These are phyloP conservation scores for Trametes gibbosa DNA, from an alignment of 768 basidiomycete genomes.

Conservation along the genomic window DNA sequence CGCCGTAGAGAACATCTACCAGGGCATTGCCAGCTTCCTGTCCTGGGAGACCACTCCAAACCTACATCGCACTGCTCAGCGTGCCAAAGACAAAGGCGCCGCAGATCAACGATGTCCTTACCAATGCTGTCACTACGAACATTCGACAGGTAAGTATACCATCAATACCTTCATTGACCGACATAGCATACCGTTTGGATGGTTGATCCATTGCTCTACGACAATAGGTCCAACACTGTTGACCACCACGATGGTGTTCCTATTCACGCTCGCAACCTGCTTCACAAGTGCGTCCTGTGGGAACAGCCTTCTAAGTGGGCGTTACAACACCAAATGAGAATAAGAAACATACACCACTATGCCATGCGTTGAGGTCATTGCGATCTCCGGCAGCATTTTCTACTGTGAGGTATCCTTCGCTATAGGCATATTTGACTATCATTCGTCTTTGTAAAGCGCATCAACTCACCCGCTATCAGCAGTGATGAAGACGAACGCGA, in stretches of 20 bases:
- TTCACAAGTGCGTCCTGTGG: conserved; percentile 39
- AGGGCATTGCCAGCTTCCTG: conserved; percentile 76
- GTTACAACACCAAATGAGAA: neutral
- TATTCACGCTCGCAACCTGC: conserved; percentile 62
- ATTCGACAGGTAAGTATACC: neutral
- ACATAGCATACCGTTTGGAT: conserved; percentile 51
- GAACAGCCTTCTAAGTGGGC: neutral
- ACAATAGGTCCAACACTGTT: conserved; percentile 61
- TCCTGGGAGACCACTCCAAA: conserved; percentile 59
- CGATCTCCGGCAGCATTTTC: conserved; percentile 59
- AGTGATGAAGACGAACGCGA: conserved; percentile 56
- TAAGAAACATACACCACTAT: conserved; percentile 34
- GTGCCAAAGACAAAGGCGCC: too few species aligned
- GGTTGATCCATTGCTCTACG: conserved; percentile 67
- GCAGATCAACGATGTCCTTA: neutral
- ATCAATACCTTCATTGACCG: neutral
- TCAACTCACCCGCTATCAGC: conserved; percentile 29
- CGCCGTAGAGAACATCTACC: conserved; percentile 74
- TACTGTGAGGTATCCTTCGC: conserved; percentile 53
- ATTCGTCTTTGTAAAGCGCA: too few species aligned
- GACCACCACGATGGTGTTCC: conserved; percentile 80
- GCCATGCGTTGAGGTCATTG: conserved; percentile 30
- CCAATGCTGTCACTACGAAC: conserved; percentile 6
- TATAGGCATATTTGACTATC: too few species aligned
- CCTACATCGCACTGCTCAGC: conserved; percentile 5